Evolutionary conservation across 2,329 filamentous ascomycete species (phyloP).

Genomic region (Alternaria sp.): DNA sequence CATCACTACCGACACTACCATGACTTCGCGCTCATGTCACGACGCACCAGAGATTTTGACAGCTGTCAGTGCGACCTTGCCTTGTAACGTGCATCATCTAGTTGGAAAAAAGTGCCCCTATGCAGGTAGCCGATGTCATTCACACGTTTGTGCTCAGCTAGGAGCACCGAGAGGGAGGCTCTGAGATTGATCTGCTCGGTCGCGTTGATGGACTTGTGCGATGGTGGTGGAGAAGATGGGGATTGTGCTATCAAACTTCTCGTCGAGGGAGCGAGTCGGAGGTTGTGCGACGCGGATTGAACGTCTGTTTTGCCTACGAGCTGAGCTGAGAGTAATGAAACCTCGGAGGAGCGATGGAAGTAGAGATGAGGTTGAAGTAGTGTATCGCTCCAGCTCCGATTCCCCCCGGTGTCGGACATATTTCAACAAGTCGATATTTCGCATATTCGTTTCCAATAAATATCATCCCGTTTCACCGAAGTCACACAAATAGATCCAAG

Average conservation of each 20-base stretch:
- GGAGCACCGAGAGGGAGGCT: not conserved
- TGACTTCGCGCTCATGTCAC: not conserved
- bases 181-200: not conserved
- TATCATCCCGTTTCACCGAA: not conserved
- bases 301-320: not conserved
- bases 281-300: not conserved
- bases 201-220: not conserved
- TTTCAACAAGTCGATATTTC: not conserved
- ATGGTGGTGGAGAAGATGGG: not conserved
- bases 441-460: not conserved
- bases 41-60: constrained; percentile 2
- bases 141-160: not conserved
- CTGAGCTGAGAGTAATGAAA: not conserved
- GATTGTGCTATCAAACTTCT: constrained; percentile 7
- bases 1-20: not conserved
- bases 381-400: not conserved
- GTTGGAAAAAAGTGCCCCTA: not conserved
- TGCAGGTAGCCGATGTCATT: constrained; percentile 15
- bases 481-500: not conserved
- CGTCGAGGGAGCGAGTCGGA: not conserved
- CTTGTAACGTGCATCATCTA: not conserved
- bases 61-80: constrained; percentile 10
- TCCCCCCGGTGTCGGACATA: too few relatives aligned
- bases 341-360: not conserved
- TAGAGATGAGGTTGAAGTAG: not conserved